phyloP scores from a whole-genome alignment of 768 basidiomycete genomes.

The Hydnomerulius pinastri region DNA sequence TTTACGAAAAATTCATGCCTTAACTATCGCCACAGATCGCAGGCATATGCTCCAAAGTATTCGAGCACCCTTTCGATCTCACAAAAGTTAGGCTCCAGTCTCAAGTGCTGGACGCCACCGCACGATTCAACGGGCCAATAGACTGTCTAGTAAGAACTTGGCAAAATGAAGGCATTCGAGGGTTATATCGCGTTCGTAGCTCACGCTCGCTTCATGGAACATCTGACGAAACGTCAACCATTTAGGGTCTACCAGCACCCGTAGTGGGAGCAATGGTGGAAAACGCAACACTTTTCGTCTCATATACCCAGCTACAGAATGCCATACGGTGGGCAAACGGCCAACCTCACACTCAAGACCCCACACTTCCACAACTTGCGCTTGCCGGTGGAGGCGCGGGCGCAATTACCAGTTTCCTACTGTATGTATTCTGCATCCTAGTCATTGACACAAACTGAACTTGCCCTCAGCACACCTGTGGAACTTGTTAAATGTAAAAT shows the following conservation, averaged over 20 bases:
- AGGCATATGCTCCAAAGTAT: constrained; percentile 82
- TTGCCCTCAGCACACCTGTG: constrained; percentile 73
- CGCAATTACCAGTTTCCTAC: constrained; percentile 78
- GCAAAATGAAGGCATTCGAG: constrained; percentile 76
- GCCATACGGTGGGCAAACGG: constrained; percentile 47
- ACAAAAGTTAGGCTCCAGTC: constrained; percentile 94
- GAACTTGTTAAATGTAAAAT: constrained; percentile 97
- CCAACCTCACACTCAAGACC: constrained; percentile 38
- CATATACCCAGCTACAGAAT: constrained; percentile 78
- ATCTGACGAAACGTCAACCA: constrained; percentile 2
- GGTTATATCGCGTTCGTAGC: constrained; percentile 79
- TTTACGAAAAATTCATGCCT: background rate
- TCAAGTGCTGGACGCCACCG: constrained; percentile 73
- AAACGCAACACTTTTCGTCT: constrained; percentile 85
- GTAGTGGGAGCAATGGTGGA: constrained; percentile 91
- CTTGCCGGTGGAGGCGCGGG: constrained; percentile 89
- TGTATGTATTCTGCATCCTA: constrained; percentile 45
- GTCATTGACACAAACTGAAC: background rate
- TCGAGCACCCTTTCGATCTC: constrained; percentile 95
- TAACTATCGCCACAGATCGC: constrained; percentile 53
- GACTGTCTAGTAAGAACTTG: constrained; percentile 87
- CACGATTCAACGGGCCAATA: constrained; percentile 79
- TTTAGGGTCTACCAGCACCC: constrained; percentile 87
- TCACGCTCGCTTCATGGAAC: background rate
- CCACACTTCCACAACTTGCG: constrained; percentile 69